Percentiles rank a stretch among this genome's conserved stretches.
Conservation (phyloP, 768 basidiomycete genomes). For the Amanita exitialis region DNA sequence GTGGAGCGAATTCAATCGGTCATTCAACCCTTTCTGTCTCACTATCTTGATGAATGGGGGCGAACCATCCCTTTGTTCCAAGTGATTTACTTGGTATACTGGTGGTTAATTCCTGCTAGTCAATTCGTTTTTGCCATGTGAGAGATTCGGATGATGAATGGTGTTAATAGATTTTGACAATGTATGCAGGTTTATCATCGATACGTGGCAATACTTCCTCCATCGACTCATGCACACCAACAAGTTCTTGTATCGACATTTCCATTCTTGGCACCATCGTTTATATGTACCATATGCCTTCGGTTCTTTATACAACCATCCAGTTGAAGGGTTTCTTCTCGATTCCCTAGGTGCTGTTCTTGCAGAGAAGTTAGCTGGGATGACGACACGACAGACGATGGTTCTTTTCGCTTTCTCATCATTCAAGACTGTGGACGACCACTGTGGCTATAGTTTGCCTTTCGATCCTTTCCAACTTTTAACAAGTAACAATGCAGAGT, state of each 20-base stretch:
- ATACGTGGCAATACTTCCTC: constrained; percentile 97
- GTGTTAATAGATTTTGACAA: constrained; percentile 4
- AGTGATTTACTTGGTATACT: constrained; percentile 63
- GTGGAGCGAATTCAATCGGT: constrained; percentile 30
- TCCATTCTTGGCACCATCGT: constrained; percentile 93
- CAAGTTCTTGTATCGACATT: constrained; percentile 81
- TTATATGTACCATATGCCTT: constrained; percentile 97
- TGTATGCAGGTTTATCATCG: constrained; percentile 69
- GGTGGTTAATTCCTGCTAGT: constrained; percentile 79
- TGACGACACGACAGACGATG: constrained; percentile 76
- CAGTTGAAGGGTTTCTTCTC: constrained; percentile 85
- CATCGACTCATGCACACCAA: constrained; percentile 90
- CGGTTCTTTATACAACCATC: constrained; percentile 96
- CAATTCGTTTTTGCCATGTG: constrained; percentile 80
- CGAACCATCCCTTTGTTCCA: constrained; percentile 23
- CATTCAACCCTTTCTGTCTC: constrained; percentile 27
- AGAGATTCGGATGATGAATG: not conserved
- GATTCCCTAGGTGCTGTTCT: constrained; percentile 76
- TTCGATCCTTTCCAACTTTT: constrained; percentile 88
- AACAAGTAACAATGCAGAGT: constrained; percentile 86
- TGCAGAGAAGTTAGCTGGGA: constrained; percentile 56
- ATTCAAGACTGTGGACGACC: constrained; percentile 92
- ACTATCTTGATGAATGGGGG: constrained; percentile 32
- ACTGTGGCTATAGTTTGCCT: constrained; percentile 84
- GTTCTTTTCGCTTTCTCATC: constrained; percentile 79